Evolutionary conservation across 768 basidiomycete genomes (phyloP).

Genomic region (Lactifluus pinguis): DNA sequence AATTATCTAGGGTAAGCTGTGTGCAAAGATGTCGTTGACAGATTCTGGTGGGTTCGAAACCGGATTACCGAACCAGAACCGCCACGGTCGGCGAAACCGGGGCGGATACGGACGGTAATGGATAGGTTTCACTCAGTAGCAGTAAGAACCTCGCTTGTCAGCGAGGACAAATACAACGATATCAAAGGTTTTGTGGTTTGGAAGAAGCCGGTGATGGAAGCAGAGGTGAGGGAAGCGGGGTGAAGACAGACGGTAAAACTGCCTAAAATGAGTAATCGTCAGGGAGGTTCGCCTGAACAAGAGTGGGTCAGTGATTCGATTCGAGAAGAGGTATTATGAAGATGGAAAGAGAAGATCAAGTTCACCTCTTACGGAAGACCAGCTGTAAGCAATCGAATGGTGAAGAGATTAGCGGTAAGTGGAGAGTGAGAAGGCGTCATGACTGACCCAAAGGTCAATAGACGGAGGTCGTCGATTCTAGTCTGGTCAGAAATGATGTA

Average conservation of each 20-base stretch:
- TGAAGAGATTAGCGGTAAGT: neutral
- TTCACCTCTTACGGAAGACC: conserved; percentile 66
- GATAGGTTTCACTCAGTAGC: conserved; percentile 42
- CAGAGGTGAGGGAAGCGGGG: neutral
- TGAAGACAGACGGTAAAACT: neutral
- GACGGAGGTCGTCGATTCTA: conserved; percentile 74
- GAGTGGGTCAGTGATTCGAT: neutral
- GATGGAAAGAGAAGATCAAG: conserved; percentile 20
- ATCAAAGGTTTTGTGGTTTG: conserved; percentile 25
- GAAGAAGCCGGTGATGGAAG: conserved; percentile 19
- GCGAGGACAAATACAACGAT: conserved; percentile 39
- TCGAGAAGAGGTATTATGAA: neutral
- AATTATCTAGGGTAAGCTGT: neutral
- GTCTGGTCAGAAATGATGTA: conserved; percentile 68
- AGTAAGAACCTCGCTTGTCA: conserved; percentile 56
- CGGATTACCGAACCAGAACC: conserved; percentile 65
- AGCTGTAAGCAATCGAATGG: conserved; percentile 36
- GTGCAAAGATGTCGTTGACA: neutral
- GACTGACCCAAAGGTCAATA: conserved; percentile 65
- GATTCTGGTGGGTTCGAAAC: conserved; percentile 28
- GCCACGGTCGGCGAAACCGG: conserved; percentile 57
- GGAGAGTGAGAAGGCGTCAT: neutral
- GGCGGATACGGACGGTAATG: conserved; percentile 50
- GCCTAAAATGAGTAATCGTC: conserved; percentile 32
- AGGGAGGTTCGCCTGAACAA: conserved; percentile 68